Conservation (phyloP, 2,329 filamentous ascomycete genomes). For the Cryoendolithus antarcticus region DNA sequence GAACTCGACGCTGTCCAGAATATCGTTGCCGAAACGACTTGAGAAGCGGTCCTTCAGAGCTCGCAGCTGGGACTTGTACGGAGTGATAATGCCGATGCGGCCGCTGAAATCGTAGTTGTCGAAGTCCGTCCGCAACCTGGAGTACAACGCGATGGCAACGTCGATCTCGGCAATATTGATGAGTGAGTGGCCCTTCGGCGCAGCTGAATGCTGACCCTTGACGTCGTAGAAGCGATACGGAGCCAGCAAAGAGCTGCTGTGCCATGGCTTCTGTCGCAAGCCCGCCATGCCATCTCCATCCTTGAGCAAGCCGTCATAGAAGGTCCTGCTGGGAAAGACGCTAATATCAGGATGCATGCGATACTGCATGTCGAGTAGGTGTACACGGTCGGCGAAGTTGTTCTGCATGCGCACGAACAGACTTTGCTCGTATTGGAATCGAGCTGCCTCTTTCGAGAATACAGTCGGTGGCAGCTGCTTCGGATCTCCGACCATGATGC, state of each 20-base stretch:
- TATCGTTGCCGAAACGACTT: conserved; percentile 57
- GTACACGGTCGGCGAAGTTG: conserved; percentile 76
- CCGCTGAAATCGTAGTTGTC: conserved; percentile 56
- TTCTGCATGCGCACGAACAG: conserved; percentile 97
- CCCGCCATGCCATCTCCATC: conserved; percentile 74
- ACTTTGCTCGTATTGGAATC: conserved; percentile 93
- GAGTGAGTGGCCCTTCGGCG: conserved; percentile 75
- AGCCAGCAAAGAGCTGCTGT: conserved; percentile 64
- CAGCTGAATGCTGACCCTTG: conserved; percentile 69
- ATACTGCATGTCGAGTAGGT: conserved; percentile 94
- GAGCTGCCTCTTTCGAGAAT: conserved; percentile 80
- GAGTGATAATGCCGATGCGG: conserved; percentile 94
- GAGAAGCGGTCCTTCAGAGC: conserved; percentile 67
- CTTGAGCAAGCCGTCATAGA: conserved; percentile 79
- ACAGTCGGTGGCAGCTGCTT: conserved; percentile 96
- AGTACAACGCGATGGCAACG: conserved; percentile 74
- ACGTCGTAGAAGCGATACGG: conserved; percentile 98
- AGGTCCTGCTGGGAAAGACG: conserved; percentile 74
- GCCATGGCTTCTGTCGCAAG: conserved; percentile 73
- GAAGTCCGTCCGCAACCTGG: conserved; percentile 62
- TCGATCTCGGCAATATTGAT: conserved; percentile 81
- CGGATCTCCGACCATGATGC: conserved; percentile 91
- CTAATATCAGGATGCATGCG: conserved; percentile 99
- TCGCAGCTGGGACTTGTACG: conserved; percentile 85
- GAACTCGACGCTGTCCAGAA: conserved; percentile 78